Base-by-base conservation (phyloP, 768 basidiomycete genomes). In the Phlebiopsis gigantea region DNA sequence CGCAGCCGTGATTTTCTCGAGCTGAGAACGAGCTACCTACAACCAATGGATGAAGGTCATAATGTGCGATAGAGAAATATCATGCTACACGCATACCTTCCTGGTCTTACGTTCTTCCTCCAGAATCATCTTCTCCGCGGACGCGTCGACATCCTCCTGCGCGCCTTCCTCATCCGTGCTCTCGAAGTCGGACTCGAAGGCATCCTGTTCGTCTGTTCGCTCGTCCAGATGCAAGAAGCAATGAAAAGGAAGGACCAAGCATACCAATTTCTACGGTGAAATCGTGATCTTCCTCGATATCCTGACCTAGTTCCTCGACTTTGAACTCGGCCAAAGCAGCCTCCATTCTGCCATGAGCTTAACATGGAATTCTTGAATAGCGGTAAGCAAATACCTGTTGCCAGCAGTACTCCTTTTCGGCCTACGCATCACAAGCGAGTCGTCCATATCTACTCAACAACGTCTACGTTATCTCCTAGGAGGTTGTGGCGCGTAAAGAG, bases 141-240 rank as follows among this genome's bases (percentile, higher is more conserved):
- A 76, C 5, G 81, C 81, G 17, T 74, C 72, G 10, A 78, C 80
- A 24, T 79, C 78, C n/a, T 64, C 68, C 24, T 79, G 77, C 1
- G 70, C 76, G 7, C 57, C 73, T 56, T 79, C 81, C 44, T 90
- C 90, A 57, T 93, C 91, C 0, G 91, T 93, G 61, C 87, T 89
- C 60, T 84, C 88, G 64, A 94, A 93, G 68, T 93, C 91, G 9
- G 87, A 89, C 61, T 79, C 90, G 57, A 91, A 90, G 7, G 86
- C 67, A 64, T 93, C 90, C 61, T 88, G 84, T 67, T 94, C 91
- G 51, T 89, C 91, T 90, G 64, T 46, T 14, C n/a, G 5, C 14
- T 21, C n/a, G n/a, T n/a, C n/a, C n/a, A n/a, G n/a, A 47, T 7
- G 41, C 4, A 24, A n/a, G 34, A 39, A 4, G 8, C 34, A 39